Evolutionary conservation across 176 grass and related monocot genomes (phyloP).

Genomic region (Cenchrus purpureus): DNA sequence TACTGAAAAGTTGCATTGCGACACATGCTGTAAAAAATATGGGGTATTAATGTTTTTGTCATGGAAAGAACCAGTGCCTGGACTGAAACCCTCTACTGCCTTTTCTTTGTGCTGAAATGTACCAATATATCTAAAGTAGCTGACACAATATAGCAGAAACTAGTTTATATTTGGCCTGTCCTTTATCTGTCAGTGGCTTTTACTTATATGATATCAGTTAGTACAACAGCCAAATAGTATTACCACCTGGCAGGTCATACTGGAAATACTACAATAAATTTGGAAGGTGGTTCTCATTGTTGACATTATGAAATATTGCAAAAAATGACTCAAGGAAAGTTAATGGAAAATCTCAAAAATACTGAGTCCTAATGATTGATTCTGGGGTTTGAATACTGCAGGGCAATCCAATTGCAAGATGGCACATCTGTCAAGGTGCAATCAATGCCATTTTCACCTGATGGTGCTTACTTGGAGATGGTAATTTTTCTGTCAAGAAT

Average conservation of each 20-base stretch:
- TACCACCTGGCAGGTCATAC: slow-evolving; percentile 1
- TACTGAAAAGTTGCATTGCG: slow-evolving; percentile 12
- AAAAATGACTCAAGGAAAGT: slow-evolving; percentile 9
- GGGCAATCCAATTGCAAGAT: slow-evolving; percentile 90
- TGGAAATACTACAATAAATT: not conserved
- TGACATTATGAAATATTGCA: slow-evolving; percentile 10
- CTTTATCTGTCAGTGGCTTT: not conserved
- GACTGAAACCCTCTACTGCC: not conserved
- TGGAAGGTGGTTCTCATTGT: not conserved
- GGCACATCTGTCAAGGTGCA: slow-evolving; percentile 95
- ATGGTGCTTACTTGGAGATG: slow-evolving; percentile 88
- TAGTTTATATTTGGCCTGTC: not conserved
- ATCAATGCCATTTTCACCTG: slow-evolving; percentile 86
- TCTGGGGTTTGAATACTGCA: slow-evolving; percentile 53
- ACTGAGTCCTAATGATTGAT: slow-evolving; percentile 35
- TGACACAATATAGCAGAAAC: not conserved
- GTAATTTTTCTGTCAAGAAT: slow-evolving; percentile 58
- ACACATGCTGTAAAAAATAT: not conserved
- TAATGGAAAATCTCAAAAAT: not conserved
- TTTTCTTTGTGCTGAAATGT: not conserved
- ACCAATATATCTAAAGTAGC: not conserved
- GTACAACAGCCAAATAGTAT: not conserved
- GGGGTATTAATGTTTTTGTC: slow-evolving; percentile 1
- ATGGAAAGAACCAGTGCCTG: not conserved
- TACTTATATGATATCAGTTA: slow-evolving; percentile 7